Evolutionary conservation across 1,139 yeast genomes (phyloP).

Genomic region (Taiozyma onychis): DNA sequence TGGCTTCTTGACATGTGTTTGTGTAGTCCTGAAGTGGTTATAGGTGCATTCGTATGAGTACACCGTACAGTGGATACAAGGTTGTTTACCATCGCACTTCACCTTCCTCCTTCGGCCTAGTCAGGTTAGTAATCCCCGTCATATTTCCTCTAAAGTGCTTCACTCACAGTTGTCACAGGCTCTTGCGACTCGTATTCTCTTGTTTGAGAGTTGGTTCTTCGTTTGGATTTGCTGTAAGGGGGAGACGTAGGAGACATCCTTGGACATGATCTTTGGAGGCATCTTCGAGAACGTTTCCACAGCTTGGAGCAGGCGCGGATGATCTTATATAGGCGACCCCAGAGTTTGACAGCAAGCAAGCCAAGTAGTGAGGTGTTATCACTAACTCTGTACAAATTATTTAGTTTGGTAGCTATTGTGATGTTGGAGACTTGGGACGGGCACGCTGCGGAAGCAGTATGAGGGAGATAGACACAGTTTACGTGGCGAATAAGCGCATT

Average conservation of each 20-base stretch:
- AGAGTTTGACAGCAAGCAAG: neutral
- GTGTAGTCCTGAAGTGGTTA: conserved; percentile 23
- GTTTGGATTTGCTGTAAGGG: conserved; percentile 22
- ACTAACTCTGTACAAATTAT: too few species aligned
- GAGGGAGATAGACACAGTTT: too few species aligned
- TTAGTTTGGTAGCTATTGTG: neutral
- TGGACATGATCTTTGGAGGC: conserved; percentile 22
- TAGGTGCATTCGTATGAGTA: conserved; percentile 64
- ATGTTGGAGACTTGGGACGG: neutral
- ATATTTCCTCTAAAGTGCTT: neutral
- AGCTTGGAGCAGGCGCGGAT: neutral
- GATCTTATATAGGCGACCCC: neutral
- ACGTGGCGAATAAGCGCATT: neutral
- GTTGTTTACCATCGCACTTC: conserved; percentile 82
- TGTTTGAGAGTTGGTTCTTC: conserved; percentile 25
- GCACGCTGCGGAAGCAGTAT: neutral
- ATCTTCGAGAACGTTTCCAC: conserved; percentile 1
- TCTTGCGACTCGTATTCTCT: conserved; percentile 69
- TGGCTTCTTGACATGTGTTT: conserved; percentile 26
- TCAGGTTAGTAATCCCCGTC: neutral
- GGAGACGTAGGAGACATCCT: conserved; percentile 20
- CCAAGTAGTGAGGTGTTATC: neutral
- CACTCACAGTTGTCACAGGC: conserved; percentile 70
- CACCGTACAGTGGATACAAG: conserved; percentile 83
- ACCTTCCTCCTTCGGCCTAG: conserved; percentile 56